A percentile compares a stretch with the other conserved stretches of the same genome.
Evolutionary conservation across 1,284 basidiomycete genomes (phyloP).

Genomic region (Rugosomyces carneus): DNA sequence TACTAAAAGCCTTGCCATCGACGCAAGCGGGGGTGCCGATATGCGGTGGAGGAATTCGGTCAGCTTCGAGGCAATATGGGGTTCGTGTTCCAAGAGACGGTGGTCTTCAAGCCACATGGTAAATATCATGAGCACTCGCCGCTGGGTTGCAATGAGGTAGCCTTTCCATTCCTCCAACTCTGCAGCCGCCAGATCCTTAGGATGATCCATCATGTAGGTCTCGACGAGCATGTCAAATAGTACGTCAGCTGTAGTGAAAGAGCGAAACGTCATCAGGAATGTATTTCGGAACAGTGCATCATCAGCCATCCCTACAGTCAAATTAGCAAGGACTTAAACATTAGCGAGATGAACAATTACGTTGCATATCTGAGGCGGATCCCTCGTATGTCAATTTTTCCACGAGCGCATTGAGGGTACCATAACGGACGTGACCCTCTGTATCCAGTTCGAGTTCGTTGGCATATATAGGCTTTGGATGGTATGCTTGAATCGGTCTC

Average conservation of each 20-base stretch:
- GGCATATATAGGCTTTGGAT: conserved; percentile 45
- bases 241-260: conserved; percentile 64
- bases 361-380: conserved; percentile 27
- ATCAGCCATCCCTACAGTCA: conserved; percentile 37
- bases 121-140: conserved; percentile 51
- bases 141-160: conserved; percentile 50
- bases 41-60: conserved; percentile 50
- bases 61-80: conserved; percentile 48
- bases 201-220: conserved; percentile 54
- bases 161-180: conserved; percentile 64
- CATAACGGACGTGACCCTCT: conserved; percentile 56
- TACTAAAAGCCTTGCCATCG: conserved; percentile 43
- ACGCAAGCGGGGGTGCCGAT: conserved; percentile 34
- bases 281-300: conserved; percentile 52
- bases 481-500: conserved; percentile 6
- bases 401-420: conserved; percentile 64
- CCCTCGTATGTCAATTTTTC: conserved; percentile 61
- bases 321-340: not conserved
- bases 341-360: conserved; percentile 28
- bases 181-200: conserved; percentile 40
- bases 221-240: conserved; percentile 64
- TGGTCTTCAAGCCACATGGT: conserved; percentile 58
- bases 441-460: conserved; percentile 52
- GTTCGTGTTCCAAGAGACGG: conserved; percentile 56
- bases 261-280: conserved; percentile 76